Conservation (phyloP, 106 monocot genomes). For the Alisma plantagoaquatica region DNA sequence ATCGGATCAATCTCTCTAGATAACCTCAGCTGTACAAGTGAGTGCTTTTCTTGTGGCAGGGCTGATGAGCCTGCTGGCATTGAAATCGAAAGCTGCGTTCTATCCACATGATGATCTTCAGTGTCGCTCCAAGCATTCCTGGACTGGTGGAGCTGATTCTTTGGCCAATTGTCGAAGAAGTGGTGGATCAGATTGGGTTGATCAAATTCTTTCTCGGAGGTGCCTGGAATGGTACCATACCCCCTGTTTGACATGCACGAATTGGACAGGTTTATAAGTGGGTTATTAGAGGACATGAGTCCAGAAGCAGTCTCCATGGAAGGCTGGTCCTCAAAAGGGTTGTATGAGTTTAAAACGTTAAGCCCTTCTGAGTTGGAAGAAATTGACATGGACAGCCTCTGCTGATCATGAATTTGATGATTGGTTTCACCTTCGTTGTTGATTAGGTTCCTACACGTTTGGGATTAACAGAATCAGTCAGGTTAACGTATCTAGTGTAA, state of each 20-base stretch:
- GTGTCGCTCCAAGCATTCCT: conserved; percentile 26
- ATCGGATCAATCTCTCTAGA: conserved; percentile 31
- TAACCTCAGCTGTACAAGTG: conserved; percentile 32
- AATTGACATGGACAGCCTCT: conserved; percentile 19
- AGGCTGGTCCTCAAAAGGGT: conserved; percentile 26
- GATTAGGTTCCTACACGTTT: conserved; percentile 40
- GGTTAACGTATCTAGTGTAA: no score
- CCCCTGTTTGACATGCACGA: conserved; percentile 12
- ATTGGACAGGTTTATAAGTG: conserved; percentile 12
- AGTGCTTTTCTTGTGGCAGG: conserved; percentile 26
- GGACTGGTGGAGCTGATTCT: conserved; percentile 24
- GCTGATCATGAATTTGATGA: conserved; percentile 5
- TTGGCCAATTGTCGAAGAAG: conserved; percentile 60
- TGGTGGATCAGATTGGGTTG: conserved; percentile 40
- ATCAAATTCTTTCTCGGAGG: conserved; percentile 13
- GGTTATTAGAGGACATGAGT: conserved; percentile 16
- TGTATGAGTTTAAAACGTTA: conserved; percentile 28
- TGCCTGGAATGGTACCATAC: conserved; percentile 14
- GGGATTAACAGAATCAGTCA: no score
- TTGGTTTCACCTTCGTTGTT: conserved; percentile 39
- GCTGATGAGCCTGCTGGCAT: conserved; percentile 56
- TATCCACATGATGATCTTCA: conserved; percentile 26
- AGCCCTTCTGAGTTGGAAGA: conserved; percentile 9
- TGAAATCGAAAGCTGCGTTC: conserved; percentile 80
- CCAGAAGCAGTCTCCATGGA: conserved; percentile 12